Conservation (phyloP, 306 rosid genomes). For the Canavalia ensiformis region DNA sequence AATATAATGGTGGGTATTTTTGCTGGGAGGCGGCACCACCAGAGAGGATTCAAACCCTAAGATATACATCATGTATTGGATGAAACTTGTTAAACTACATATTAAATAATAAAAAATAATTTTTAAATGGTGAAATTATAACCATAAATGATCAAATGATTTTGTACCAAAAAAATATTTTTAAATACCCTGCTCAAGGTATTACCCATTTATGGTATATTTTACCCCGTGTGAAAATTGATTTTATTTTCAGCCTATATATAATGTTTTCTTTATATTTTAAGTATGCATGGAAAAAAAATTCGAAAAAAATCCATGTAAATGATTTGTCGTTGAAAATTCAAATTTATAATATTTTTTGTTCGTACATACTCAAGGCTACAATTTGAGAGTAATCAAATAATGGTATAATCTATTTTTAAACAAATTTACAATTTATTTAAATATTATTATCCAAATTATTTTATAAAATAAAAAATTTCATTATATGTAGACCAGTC, state of each 20-base stretch:
- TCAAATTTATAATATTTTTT: background rate
- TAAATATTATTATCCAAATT: too few species aligned
- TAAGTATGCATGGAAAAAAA: background rate
- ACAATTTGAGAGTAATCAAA: background rate
- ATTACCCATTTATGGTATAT: background rate
- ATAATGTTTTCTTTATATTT: background rate
- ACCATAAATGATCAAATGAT: background rate
- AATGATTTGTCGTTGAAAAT: background rate
- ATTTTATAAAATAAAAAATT: too few species aligned
- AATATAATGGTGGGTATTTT: too few species aligned
- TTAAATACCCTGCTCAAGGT: background rate
- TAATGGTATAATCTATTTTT: background rate
- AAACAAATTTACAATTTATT: background rate
- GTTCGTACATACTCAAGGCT: background rate
- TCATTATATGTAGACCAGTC: too few species aligned
- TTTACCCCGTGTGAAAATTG: background rate
- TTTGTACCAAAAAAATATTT: background rate
- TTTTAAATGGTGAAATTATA: background rate
- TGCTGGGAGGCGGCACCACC: too few species aligned
- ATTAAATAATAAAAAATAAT: background rate
- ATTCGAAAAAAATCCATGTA: background rate
- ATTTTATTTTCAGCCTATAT: background rate
- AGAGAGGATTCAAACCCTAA: too few species aligned
- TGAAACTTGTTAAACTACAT: background rate
- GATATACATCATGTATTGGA: background rate